These are phyloP conservation scores for Boletus huronensis DNA, from an alignment of 768 basidiomycete species.

Conservation along the genomic window DNA sequence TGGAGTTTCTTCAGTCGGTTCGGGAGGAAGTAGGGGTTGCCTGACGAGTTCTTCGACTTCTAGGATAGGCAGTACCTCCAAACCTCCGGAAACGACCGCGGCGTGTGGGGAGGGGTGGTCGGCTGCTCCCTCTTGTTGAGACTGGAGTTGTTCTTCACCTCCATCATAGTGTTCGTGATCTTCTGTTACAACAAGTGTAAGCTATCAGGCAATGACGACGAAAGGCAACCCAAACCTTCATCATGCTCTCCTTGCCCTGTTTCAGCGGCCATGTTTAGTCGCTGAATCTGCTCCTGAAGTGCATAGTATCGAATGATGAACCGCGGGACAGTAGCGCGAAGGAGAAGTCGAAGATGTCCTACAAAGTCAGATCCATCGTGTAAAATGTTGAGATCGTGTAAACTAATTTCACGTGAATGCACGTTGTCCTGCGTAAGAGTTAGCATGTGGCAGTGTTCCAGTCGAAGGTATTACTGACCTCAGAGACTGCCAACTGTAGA, in stretches of 20 bases:
- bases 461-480: conserved; percentile 41
- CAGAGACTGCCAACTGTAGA: conserved; percentile 58
- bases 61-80: not conserved
- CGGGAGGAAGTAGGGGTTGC: not conserved
- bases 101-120: not conserved
- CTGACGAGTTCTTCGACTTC: conserved; percentile 2
- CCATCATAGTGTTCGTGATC: conserved; percentile 9
- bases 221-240: conserved; percentile 16
- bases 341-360: conserved; percentile 60
- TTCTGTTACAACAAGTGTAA: conserved; percentile 12
- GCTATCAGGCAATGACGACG: not conserved
- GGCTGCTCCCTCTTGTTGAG: conserved; percentile 5
- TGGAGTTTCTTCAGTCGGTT: conserved; percentile 3
- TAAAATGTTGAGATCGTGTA: conserved; percentile 69
- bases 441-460: not conserved
- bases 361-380: conserved; percentile 61
- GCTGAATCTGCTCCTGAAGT: conserved; percentile 55
- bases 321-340: conserved; percentile 48
- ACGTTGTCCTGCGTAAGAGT: conserved; percentile 55
- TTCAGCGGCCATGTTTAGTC: conserved; percentile 29
- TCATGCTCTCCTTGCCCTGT: conserved; percentile 15
- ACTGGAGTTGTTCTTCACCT: conserved; percentile 4
- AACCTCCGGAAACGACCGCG: not conserved
- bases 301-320: conserved; percentile 65
- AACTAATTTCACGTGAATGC: conserved; percentile 61